Evolutionary conservation across 345 rosid genomes (phyloP), one percentile per base, ranked within the genome.

Genomic region (Hibiscus trionum): DNA sequence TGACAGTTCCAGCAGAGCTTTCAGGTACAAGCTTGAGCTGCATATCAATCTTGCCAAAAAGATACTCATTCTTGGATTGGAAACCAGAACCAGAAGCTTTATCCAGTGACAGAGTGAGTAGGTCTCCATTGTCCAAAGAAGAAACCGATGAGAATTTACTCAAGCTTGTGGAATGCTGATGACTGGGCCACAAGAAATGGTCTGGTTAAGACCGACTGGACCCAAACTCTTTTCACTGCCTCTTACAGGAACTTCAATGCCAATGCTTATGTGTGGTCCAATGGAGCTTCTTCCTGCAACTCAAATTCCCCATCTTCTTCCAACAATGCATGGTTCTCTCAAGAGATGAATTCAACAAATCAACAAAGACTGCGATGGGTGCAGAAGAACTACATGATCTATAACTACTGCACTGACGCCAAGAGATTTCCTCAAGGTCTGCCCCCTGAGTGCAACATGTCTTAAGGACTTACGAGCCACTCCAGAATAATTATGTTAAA

Each of bases 241-340:
- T 49, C 55, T 15, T 49, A 49, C 55, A 49, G 55, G 55, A 49
- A 67, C 37, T 69, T 69, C n/a, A 70, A 78, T 21, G 81, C 80
- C 11, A 61, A 78, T 59, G 81, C 80, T 27, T 83, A 87, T 70
- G 78, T 75, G 37, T 72, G 57, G 74, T 71, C 81, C 7, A 69
- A 75, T 52, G 15, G 21, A 15, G 56, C 56, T 50, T 50, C 56
- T 50, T 53, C 57, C 5, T 53, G 57, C 9, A n/a, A n/a, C 6
- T 53, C 57, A 5, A 53, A 7, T 39, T 39, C 44, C 10, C 44
- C 44, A 39, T 33, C 37, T 33, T 39, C 57, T n/a, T 5, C 57
- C 57, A 17, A n/a, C 24, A 11, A 46, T 29, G 75, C 68, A 12
- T 81, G 84, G 84, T 72, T 50, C 57, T 69, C 62, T 24, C 75